Evolutionary conservation across 1,284 basidiomycete genomes (phyloP).

Genomic region (Sanguinoderma infundibulare): DNA sequence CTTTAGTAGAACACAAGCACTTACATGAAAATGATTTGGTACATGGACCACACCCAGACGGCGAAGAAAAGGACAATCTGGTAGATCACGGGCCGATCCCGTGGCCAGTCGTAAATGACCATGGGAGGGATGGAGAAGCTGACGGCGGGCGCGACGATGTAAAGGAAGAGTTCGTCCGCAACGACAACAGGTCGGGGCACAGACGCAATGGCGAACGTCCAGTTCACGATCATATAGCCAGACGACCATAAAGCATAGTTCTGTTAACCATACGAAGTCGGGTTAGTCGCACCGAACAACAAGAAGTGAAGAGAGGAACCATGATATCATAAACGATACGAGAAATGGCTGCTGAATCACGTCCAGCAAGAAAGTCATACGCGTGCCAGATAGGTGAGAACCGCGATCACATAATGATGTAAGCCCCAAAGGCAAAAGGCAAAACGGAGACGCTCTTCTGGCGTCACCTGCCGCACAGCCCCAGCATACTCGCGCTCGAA

Average conservation of each 20-base stretch:
- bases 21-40: slow-evolving; percentile 63
- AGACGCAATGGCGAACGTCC: slow-evolving; percentile 65
- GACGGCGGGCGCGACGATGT: slow-evolving; percentile 53
- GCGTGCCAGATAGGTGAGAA: too few species aligned
- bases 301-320: too few species aligned
- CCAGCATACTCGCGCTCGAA: neutral
- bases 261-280: slow-evolving; percentile 28
- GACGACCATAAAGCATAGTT: slow-evolving; percentile 67
- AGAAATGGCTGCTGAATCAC: too few species aligned
- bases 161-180: slow-evolving; percentile 66
- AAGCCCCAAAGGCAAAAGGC: neutral
- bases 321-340: too few species aligned
- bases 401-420: too few species aligned
- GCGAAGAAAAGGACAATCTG: slow-evolving; percentile 59
- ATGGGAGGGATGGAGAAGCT: slow-evolving; percentile 51
- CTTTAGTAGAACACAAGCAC: slow-evolving; percentile 23
- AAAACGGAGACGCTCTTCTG: neutral
- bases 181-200: slow-evolving; percentile 48
- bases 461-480: neutral
- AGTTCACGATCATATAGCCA: slow-evolving; percentile 71
- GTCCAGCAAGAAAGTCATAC: too few species aligned
- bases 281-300: neutral
- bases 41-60: slow-evolving; percentile 58
- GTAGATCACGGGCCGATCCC: slow-evolving; percentile 60
- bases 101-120: slow-evolving; percentile 73